Evolutionary conservation across 2,329 filamentous ascomycete genomes (phyloP), one percentile per base, ranked within the genome.

Genomic region (Verticillium nonalfalfae): DNA sequence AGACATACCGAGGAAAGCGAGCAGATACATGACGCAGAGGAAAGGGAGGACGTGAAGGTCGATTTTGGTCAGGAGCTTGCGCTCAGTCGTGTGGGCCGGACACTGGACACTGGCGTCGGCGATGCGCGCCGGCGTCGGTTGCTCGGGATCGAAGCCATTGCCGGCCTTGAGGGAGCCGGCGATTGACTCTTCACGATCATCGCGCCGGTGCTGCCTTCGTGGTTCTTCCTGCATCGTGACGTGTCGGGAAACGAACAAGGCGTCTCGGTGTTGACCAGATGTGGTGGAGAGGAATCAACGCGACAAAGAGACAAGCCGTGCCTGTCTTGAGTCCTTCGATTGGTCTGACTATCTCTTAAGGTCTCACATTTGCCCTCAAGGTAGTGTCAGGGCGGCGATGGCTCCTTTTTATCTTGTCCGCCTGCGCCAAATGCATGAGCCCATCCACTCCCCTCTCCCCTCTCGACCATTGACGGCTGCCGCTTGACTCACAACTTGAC

Each of bases 21-120:
- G 77, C 50, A 90, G 75, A 71, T 91, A 92, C 72, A 93, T 79
- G 63, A 93, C 78, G 70, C 85, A 89, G 60, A 94, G 78, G 66
- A 89, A 89, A 0, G 90, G 90, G 59, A 94, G 78, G 59, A 94
- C 81, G 66, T 84, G 85, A 65, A 86, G 72, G 72, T 93, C 90
- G 69, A 93, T 87, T 74, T 87, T 89, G 64, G 81, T 74, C 76
- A 91, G 82, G 62, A 94, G 79, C 68, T 79, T 83, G 65, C 80
- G 78, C 76, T 92, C 88, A 2, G 83, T 86, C 4, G 83, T 86
- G 71, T 83, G 79, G 59, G 80, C 66, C 38, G 83, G 83, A 63
- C 81, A 83, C 57, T 69, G 64, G 52, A 66, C 54, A 33, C 62
- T 34, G 7, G 40, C 63, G 18, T 61, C 58, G 18, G 45, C 45